phyloP scores from a whole-genome alignment of 257 asterid species.

The Fraxinus pennsylvanica region DNA sequence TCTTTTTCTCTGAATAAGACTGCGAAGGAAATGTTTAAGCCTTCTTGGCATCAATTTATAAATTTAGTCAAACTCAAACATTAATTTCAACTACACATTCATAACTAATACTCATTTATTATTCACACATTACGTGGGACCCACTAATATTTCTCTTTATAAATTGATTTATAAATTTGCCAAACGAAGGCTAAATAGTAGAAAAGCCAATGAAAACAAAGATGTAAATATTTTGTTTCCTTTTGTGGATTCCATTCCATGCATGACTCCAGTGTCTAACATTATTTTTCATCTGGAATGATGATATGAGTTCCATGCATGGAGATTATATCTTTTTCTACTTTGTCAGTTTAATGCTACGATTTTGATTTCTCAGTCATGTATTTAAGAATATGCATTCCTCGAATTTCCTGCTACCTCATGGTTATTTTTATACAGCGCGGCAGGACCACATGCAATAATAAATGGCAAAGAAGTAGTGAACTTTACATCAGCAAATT shows the following conservation, averaged over 20 bases:
- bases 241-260: conserved; percentile 11
- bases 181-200: neutral
- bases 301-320: conserved; percentile 8
- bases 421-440: conserved; percentile 56
- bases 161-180: no score
- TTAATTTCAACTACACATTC: no score
- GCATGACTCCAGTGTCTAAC: neutral
- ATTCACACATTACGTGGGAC: no score
- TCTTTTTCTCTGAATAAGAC: neutral
- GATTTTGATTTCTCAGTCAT: neutral
- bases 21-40: neutral
- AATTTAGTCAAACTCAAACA: no score
- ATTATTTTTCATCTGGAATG: neutral
- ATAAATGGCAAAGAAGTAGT: conserved; percentile 72
- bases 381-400: neutral
- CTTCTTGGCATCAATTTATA: no score
- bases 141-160: no score
- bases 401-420: conserved; percentile 14
- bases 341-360: neutral
- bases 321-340: conserved; percentile 4
- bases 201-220: neutral
- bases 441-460: conserved; percentile 88
- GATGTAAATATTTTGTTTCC: conserved; percentile 1
- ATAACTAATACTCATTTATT: no score
- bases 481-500: conserved; percentile 90